These are phyloP conservation scores for Xylariaceae sp. DNA, from an alignment of 2,329 filamentous ascomycete species.

Conservation along the genomic window DNA sequence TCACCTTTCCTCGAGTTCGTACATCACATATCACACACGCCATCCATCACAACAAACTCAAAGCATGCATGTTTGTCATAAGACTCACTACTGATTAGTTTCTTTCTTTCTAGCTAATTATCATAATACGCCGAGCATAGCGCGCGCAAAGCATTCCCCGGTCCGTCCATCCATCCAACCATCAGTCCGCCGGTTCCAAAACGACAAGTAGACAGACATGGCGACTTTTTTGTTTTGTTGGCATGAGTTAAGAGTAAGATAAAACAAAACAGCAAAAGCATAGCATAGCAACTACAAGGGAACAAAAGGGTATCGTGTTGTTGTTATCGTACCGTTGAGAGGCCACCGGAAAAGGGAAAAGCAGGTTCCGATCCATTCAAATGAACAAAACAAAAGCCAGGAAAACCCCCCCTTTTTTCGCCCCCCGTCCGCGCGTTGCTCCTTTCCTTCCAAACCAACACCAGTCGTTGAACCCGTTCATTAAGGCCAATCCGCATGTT, in stretches of 20 bases:
- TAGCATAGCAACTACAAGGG: background rate
- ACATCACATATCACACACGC: background rate
- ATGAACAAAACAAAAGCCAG: background rate
- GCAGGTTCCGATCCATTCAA: background rate
- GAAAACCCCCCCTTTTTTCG: background rate
- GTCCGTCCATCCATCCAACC: too few species aligned
- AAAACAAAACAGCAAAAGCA: background rate
- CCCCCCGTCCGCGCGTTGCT: background rate
- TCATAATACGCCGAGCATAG: too few species aligned
- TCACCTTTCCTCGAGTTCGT: background rate
- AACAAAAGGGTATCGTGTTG: constrained; percentile 16
- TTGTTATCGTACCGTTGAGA: background rate
- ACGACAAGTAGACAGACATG: background rate
- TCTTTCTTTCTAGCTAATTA: too few species aligned
- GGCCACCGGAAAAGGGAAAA: background rate
- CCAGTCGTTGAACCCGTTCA: too few species aligned
- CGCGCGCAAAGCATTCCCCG: too few species aligned
- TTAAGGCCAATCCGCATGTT: background rate
- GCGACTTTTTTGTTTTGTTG: background rate
- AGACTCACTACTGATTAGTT: too few species aligned
- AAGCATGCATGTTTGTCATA: too few species aligned
- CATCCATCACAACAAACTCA: background rate
- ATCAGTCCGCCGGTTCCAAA: background rate
- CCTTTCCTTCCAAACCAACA: background rate
- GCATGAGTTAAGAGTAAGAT: too few species aligned